Evolutionary conservation across 345 rosid genomes (phyloP).

Genomic region (Arabidopsis arenosa): DNA sequence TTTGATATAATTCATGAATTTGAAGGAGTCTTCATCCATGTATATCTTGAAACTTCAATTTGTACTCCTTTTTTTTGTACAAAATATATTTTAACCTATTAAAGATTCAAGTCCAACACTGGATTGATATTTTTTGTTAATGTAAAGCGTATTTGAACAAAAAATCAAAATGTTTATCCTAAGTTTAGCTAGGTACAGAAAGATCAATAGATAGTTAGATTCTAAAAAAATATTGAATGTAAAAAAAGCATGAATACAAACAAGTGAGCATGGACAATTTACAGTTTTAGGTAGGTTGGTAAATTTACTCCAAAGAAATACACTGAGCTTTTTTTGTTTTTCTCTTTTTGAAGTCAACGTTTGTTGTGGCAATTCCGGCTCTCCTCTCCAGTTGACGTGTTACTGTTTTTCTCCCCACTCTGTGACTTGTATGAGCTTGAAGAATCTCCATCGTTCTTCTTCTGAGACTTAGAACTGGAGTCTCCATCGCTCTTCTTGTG

Average conservation of each 20-base stretch:
- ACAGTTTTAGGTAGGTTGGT: conserved; percentile 27
- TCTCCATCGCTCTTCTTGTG: conserved; percentile 33
- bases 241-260: conserved; percentile 31
- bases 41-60: conserved; percentile 1
- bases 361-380: conserved; percentile 33
- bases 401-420: conserved; percentile 40
- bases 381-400: conserved; percentile 40
- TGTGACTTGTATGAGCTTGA: conserved; percentile 14
- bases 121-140: neutral
- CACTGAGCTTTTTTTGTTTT: too few species aligned
- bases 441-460: conserved; percentile 21
- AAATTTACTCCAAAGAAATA: neutral
- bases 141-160: neutral
- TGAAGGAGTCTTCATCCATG: neutral
- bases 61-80: conserved; percentile 3
- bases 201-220: neutral
- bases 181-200: too few species aligned
- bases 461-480: conserved; percentile 19
- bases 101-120: conserved; percentile 16
- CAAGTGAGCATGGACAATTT: conserved; percentile 27
- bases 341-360: conserved; percentile 28
- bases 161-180: neutral
- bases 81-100: neutral
- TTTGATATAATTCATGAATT: conserved; percentile 36
- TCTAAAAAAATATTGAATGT: conserved; percentile 8